phyloP scores from a whole-genome alignment of 306 rosid genomes.

The Dicorynia guianensis region DNA sequence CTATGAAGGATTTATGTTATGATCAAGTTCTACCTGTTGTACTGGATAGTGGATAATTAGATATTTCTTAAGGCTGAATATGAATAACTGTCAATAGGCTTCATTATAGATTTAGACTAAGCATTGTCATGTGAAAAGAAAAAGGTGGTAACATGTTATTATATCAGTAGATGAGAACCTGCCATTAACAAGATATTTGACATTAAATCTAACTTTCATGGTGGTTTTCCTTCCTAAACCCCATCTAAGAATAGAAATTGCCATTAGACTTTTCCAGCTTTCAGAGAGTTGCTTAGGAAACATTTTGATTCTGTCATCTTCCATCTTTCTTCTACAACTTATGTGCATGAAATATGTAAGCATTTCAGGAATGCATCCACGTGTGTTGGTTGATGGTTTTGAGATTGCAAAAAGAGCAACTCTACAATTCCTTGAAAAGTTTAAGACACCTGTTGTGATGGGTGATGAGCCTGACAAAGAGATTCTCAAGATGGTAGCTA shows the following conservation, averaged over 20 bases:
- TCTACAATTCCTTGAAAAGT: constrained; percentile 85
- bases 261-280: not conserved
- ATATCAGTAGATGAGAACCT: not conserved
- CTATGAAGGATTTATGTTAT: not conserved
- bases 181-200: not conserved
- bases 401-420: constrained; percentile 96
- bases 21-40: not conserved
- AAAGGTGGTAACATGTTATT: not conserved
- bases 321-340: not conserved
- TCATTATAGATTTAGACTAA: no score
- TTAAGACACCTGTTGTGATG: constrained; percentile 86
- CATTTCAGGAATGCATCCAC: constrained; percentile 97
- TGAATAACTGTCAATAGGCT: not conserved
- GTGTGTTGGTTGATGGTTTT: constrained; percentile 94
- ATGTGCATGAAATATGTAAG: constrained; percentile 4
- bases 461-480: constrained; percentile 93
- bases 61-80: not conserved
- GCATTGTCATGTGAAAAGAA: not conserved
- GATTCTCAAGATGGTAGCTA: constrained; percentile 91
- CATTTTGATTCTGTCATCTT: not conserved
- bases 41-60: not conserved
- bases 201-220: not conserved
- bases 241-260: not conserved
- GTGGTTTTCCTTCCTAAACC: constrained; percentile 2
- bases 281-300: not conserved